Evolutionary conservation across 768 basidiomycete species (phyloP).

Genomic region (Naganishia onofrii): DNA sequence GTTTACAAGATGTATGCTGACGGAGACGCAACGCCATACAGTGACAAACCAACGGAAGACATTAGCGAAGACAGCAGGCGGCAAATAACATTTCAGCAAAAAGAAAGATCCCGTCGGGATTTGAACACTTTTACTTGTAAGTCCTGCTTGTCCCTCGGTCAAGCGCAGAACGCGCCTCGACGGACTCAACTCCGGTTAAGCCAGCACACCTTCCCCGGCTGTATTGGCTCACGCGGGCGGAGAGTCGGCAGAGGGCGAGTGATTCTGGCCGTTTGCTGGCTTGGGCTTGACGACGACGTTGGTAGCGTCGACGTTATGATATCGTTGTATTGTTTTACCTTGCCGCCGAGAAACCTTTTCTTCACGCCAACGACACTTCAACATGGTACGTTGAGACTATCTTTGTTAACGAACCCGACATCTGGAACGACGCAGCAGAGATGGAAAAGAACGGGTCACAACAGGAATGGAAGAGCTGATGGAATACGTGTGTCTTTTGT

Average conservation of each 20-base stretch:
- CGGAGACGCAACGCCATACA: no score
- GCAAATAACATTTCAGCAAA: no score
- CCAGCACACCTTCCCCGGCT: not conserved
- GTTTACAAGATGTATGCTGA: no score
- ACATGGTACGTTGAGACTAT: slow-evolving; percentile 22
- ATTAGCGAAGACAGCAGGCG: no score
- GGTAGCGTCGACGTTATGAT: not conserved
- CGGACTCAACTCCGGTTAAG: not conserved
- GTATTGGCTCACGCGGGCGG: not conserved
- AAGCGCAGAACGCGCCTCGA: not conserved
- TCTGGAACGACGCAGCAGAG: not conserved
- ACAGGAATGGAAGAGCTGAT: slow-evolving; percentile 11
- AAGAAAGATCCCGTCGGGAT: not conserved
- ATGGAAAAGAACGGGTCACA: not conserved
- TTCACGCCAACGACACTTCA: slow-evolving; percentile 26
- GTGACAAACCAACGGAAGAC: no score
- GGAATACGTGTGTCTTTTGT: not conserved
- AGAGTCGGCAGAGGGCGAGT: not conserved
- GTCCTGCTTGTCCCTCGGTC: no score
- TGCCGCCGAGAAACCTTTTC: slow-evolving; percentile 14
- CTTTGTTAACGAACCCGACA: slow-evolving; percentile 10
- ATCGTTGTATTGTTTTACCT: slow-evolving; percentile 3
- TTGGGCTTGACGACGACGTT: slow-evolving; percentile 9
- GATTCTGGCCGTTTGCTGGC: not conserved
- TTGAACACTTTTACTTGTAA: not conserved